phyloP scores from a whole-genome alignment of 2,329 filamentous ascomycete species.

The Monilinia laxa region DNA sequence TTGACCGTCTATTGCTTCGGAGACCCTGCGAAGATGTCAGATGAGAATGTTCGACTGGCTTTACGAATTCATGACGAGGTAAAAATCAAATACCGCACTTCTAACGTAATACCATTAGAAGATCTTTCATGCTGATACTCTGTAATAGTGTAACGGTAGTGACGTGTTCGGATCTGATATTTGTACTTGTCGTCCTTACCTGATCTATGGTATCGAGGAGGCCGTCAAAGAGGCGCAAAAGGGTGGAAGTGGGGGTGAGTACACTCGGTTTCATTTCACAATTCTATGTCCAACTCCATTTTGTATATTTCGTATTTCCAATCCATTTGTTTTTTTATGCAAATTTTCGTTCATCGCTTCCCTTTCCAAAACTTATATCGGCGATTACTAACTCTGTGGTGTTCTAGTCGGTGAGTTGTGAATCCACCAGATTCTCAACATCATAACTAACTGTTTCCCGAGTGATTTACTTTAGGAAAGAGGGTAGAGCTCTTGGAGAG shows the following conservation, averaged over 20 bases:
- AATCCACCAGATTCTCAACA: neutral
- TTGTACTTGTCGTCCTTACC: slow-evolving; percentile 92
- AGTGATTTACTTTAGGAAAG: slow-evolving; percentile 98
- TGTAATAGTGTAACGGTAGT: slow-evolving; percentile 77
- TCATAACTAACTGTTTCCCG: slow-evolving; percentile 7
- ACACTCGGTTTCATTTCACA: slow-evolving; percentile 4
- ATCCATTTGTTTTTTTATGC: slow-evolving; percentile 65
- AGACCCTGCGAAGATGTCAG: slow-evolving; percentile 89
- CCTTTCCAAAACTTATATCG: neutral
- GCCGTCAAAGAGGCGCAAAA: slow-evolving; percentile 94
- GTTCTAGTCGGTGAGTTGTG: slow-evolving; percentile 20
- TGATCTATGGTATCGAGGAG: slow-evolving; percentile 96
- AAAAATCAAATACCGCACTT: slow-evolving; percentile 25
- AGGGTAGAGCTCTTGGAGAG: slow-evolving; percentile 90
- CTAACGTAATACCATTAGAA: slow-evolving; percentile 14
- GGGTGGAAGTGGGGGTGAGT: slow-evolving; percentile 32
- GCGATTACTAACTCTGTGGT: slow-evolving; percentile 12
- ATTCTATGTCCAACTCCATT: neutral
- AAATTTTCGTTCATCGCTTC: slow-evolving; percentile 46
- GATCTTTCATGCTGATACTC: slow-evolving; percentile 31
- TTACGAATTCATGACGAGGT: slow-evolving; percentile 74
- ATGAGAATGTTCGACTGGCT: slow-evolving; percentile 76
- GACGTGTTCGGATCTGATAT: slow-evolving; percentile 98
- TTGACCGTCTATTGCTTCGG: slow-evolving; percentile 97
- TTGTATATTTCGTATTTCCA: slow-evolving; percentile 8